Evolutionary conservation across 345 rosid genomes (phyloP), one percentile per base, ranked within the genome.

Genomic region (Carallia pectinifolia): DNA sequence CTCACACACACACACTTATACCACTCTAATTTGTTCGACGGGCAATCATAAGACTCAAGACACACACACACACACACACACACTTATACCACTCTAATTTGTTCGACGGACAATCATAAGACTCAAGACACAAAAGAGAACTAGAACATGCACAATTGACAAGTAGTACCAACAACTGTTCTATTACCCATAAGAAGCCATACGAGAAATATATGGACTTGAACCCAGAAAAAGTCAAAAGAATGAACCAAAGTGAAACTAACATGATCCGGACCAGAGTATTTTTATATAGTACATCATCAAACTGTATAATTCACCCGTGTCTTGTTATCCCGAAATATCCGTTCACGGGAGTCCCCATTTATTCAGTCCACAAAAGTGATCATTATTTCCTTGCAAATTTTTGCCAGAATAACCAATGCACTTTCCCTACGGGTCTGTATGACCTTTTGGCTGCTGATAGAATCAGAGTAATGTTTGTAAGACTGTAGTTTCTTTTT

Each of bases 341-440:
- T 72, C 53, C 58, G 18, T 48, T 66, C 71, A 65, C 61, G 76
- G 60, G 53, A 58, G 40, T 56, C 63, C 63, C 55, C 56, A n/a
- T 55, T 10, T 18, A 10, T 44, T 44, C 0, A 55, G 33, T 23
- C 60, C 50, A 55, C 60, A 19, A 54, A 55, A 12, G 5, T n/a
- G 9, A 55, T 23, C 12, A 23, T 55, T 55, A 8, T 56, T 56
- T 56, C 33, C 33, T 13, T 3, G 0, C 5, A 13, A 44, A 44
- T 10, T 3, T 23, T 44, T 10, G 12, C 17, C 17, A 48, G 50
- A 47, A 47, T 16, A 29, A 48, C 7, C 10, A 47, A 4, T 29
- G 67, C 48, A 64, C 67, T 48, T 48, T 23, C 23, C 23, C 23
- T 23, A 23, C 23, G 23, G 23, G 23, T 23, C 23, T 23, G 23